phyloP scores from a whole-genome alignment of 768 basidiomycete species.

The Tulasnella sp. region DNA sequence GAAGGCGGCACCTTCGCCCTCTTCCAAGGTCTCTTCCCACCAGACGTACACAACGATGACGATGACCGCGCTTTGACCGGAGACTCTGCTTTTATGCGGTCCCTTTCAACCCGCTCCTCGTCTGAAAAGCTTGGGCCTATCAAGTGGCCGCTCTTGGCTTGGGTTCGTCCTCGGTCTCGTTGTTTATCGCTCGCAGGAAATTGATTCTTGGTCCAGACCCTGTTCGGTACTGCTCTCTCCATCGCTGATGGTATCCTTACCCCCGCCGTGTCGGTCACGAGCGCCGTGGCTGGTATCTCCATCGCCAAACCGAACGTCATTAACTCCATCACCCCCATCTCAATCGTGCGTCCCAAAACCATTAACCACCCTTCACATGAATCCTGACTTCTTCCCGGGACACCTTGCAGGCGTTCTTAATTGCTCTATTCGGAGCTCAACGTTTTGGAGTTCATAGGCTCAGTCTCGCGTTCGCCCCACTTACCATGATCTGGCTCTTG shows the following conservation, averaged over 20 bases:
- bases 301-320: constrained; percentile 52
- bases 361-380: background rate
- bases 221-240: constrained; percentile 62
- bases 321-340: constrained; percentile 52
- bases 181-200: background rate
- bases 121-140: constrained; percentile 31
- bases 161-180: constrained; percentile 42
- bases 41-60: constrained; percentile 43
- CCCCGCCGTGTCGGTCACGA: constrained; percentile 64
- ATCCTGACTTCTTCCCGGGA: background rate
- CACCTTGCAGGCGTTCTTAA: constrained; percentile 46
- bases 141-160: constrained; percentile 51
- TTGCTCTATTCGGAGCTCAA: constrained; percentile 56
- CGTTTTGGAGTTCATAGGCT: constrained; percentile 56
- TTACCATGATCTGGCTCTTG: constrained; percentile 55
- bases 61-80: constrained; percentile 54
- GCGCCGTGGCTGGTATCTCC: constrained; percentile 64
- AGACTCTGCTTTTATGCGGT: constrained; percentile 35
- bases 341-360: constrained; percentile 44
- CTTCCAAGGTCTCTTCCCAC: constrained; percentile 58
- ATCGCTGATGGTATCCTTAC: constrained; percentile 67
- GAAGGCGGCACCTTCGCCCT: constrained; percentile 69
- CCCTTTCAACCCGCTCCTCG: constrained; percentile 36
- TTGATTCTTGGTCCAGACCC: constrained; percentile 39
- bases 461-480: constrained; percentile 52